phyloP scores from a whole-genome alignment of 2,329 filamentous ascomycete species.

The Purpureocillium lavendulum region DNA sequence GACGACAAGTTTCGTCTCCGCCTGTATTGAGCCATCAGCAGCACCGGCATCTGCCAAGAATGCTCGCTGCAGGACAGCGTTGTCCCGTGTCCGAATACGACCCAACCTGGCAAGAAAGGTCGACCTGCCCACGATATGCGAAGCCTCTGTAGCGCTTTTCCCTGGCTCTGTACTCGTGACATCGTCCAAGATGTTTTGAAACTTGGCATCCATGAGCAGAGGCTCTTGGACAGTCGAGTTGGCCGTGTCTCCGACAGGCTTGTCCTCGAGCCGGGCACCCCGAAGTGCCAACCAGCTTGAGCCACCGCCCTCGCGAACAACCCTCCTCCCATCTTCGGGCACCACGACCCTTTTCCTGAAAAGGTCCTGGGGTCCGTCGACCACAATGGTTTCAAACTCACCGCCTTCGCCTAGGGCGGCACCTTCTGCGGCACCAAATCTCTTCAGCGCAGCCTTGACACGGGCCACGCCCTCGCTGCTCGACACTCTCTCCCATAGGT shows the following conservation, averaged over 20 bases:
- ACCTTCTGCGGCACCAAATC: slow-evolving; percentile 61
- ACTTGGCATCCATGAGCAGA: slow-evolving; percentile 57
- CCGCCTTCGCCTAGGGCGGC: slow-evolving; percentile 86
- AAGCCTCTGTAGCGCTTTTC: neutral
- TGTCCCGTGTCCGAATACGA: slow-evolving; percentile 6
- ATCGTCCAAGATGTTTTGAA: slow-evolving; percentile 29
- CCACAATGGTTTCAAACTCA: slow-evolving; percentile 87
- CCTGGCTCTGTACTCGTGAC: slow-evolving; percentile 10
- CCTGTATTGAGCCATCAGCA: slow-evolving; percentile 25
- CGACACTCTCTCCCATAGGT: slow-evolving; percentile 76
- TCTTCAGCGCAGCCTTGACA: slow-evolving; percentile 45
- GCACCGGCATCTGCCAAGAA: slow-evolving; percentile 20
- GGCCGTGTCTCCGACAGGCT: slow-evolving; percentile 14
- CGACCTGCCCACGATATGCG: slow-evolving; percentile 2
- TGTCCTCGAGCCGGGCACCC: slow-evolving; percentile 44
- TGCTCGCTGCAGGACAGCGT: slow-evolving; percentile 27
- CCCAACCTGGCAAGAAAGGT: slow-evolving; percentile 6
- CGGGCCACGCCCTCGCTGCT: slow-evolving; percentile 37
- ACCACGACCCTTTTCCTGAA: slow-evolving; percentile 68
- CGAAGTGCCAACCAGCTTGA: slow-evolving; percentile 62
- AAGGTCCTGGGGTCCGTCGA: slow-evolving; percentile 66
- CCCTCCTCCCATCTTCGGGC: slow-evolving; percentile 37
- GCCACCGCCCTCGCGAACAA: slow-evolving; percentile 64
- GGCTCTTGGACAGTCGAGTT: slow-evolving; percentile 44
- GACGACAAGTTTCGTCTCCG: slow-evolving; percentile 41